phyloP scores from a whole-genome alignment of 306 rosid genomes.

The Parietaria judaica region DNA sequence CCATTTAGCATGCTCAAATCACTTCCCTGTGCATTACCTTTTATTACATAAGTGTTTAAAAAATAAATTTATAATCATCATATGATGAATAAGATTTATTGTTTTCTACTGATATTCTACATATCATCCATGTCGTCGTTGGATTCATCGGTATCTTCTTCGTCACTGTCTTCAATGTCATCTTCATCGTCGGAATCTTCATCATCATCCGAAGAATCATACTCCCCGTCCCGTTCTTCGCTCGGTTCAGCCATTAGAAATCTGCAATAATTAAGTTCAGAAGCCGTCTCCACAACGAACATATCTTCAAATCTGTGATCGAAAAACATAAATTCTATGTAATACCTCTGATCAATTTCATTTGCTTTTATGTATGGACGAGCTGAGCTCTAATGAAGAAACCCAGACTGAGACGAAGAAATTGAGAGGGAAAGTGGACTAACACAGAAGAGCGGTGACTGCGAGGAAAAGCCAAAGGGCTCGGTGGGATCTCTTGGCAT shows the following conservation, averaged over 20 bases:
- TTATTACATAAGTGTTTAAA: too few relatives aligned
- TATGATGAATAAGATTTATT: constrained; percentile 4
- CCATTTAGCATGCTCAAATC: too few relatives aligned
- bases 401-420: too few relatives aligned
- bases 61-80: too few relatives aligned
- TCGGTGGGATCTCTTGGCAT: constrained; percentile 8
- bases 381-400: too few relatives aligned
- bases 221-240: constrained; percentile 4
- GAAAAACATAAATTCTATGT: too few relatives aligned
- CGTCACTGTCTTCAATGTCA: constrained; percentile 4
- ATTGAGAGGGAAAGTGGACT: too few relatives aligned
- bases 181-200: constrained; percentile 10
- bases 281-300: not conserved
- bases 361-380: not conserved
- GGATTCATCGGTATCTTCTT: not conserved
- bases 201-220: not conserved
- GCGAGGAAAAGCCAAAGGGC: constrained; percentile 18
- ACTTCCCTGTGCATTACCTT: too few relatives aligned
- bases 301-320: not conserved
- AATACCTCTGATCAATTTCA: constrained; percentile 14
- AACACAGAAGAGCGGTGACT: not conserved
- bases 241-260: constrained; percentile 15
- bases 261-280: constrained; percentile 15
- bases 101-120: too few relatives aligned
- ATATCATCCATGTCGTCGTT: constrained; percentile 1